A percentile compares a stretch with the other conserved stretches of the same genome.
These are phyloP conservation scores for Myriosclerotinia curreyana DNA, from an alignment of 2,329 filamentous ascomycete species.

Conservation along the genomic window DNA sequence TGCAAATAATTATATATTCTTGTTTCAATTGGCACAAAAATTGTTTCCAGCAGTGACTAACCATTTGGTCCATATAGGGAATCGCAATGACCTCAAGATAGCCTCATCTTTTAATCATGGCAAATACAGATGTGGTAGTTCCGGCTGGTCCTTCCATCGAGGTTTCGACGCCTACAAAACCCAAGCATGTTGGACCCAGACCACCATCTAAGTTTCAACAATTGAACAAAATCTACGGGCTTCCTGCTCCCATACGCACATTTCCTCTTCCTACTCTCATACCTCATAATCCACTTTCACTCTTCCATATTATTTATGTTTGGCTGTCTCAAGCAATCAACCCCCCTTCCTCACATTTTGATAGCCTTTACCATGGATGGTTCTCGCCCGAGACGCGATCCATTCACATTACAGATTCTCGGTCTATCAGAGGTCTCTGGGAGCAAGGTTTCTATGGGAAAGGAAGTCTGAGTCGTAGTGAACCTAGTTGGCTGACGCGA, in stretches of 20 bases:
- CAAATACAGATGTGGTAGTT: constrained; percentile 27
- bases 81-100: constrained; percentile 34
- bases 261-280: constrained; percentile 86
- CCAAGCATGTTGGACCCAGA: constrained; percentile 25
- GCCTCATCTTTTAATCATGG: constrained; percentile 30
- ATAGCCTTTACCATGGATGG: constrained; percentile 64
- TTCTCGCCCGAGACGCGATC: constrained; percentile 82
- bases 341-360: constrained; percentile 61
- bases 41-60: not conserved
- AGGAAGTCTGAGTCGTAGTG: constrained; percentile 86
- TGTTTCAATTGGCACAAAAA: constrained; percentile 7
- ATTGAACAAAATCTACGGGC: constrained; percentile 72
- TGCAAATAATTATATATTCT: constrained; percentile 34
- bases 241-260: constrained; percentile 75
- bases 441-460: constrained; percentile 98
- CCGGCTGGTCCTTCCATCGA: constrained; percentile 19
- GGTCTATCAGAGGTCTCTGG: constrained; percentile 80
- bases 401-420: constrained; percentile 75
- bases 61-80: constrained; percentile 26
- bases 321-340: constrained; percentile 71
- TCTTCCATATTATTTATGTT: constrained; percentile 74
- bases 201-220: constrained; percentile 42
- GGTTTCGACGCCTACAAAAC: constrained; percentile 19
- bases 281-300: constrained; percentile 85
- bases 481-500: constrained; percentile 86